Conservation (phyloP, 768 basidiomycete species). For the Phaeotremella fagi region DNA sequence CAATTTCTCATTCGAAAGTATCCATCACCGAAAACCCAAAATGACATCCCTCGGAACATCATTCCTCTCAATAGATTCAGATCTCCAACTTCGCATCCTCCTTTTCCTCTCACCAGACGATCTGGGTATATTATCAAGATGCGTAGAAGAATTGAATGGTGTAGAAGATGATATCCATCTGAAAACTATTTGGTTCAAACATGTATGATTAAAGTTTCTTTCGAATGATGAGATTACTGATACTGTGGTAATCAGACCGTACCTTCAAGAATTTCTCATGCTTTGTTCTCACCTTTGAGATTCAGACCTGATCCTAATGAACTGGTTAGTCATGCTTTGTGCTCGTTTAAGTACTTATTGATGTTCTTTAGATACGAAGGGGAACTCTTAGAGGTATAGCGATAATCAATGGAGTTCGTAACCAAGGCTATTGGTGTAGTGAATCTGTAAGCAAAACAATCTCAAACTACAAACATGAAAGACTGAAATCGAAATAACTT, state of each 20-base stretch:
- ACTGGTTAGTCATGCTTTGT: conserved; percentile 4
- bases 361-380: conserved; percentile 2
- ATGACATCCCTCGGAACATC: not conserved
- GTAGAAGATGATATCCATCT: conserved; percentile 8
- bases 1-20: no score
- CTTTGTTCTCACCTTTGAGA: conserved; percentile 8
- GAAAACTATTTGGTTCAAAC: conserved; percentile 4
- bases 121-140: conserved; percentile 4
- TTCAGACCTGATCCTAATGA: conserved; percentile 5
- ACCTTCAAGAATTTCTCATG: conserved; percentile 3
- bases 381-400: conserved; percentile 12
- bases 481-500: not conserved
- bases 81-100: conserved; percentile 6
- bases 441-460: conserved; percentile 5
- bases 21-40: no score
- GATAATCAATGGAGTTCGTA: conserved; percentile 8
- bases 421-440: conserved; percentile 4
- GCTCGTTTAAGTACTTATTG: not conserved
- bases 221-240: not conserved
- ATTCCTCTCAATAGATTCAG: not conserved
- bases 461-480: not conserved
- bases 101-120: conserved; percentile 12
- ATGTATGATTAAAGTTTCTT: not conserved
- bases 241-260: not conserved
- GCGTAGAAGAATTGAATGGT: conserved; percentile 3